These are phyloP conservation scores for Colletotrichum magnum DNA, from an alignment of 2,329 filamentous ascomycete genomes.

Conservation along the genomic window DNA sequence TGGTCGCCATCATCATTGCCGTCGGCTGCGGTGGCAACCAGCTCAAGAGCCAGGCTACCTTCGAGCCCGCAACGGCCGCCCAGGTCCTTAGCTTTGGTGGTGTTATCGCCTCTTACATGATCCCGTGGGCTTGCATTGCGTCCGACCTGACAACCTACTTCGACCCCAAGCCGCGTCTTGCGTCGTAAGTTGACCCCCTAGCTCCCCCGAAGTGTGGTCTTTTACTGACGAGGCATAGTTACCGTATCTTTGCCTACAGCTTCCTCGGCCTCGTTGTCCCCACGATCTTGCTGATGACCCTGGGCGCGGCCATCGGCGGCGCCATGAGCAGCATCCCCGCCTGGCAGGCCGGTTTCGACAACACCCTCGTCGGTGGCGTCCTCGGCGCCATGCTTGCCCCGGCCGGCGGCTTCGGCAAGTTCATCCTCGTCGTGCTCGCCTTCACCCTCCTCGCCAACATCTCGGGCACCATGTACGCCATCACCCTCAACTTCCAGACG, in stretches of 20 bases:
- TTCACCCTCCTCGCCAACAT: constrained; percentile 55
- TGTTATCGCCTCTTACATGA: constrained; percentile 74
- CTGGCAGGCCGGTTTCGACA: constrained; percentile 49
- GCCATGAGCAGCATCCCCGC: constrained; percentile 48
- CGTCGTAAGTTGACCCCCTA: constrained; percentile 55
- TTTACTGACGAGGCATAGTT: constrained; percentile 42
- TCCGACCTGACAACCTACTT: constrained; percentile 75
- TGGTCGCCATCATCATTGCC: constrained; percentile 57
- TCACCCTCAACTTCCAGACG: constrained; percentile 57
- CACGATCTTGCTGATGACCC: constrained; percentile 52
- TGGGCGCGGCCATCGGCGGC: constrained; percentile 57
- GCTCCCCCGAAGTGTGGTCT: background rate
- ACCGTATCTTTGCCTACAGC: constrained; percentile 67
- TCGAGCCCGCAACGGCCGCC: constrained; percentile 56
- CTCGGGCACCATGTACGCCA: constrained; percentile 55
- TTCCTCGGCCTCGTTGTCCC: constrained; percentile 66
- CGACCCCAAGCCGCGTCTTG: constrained; percentile 62
- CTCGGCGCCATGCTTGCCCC: constrained; percentile 50
- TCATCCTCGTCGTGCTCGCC: constrained; percentile 54
- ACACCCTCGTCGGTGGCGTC: constrained; percentile 49
- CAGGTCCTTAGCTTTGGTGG: constrained; percentile 70
- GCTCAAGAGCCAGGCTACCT: constrained; percentile 53
- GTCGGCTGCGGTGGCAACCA: constrained; percentile 56
- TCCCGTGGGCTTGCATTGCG: constrained; percentile 72
- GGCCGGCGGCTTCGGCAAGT: constrained; percentile 52